Conservation (phyloP, 2,329 filamentous ascomycete species). For the Pseudohalonectria lignicola region DNA sequence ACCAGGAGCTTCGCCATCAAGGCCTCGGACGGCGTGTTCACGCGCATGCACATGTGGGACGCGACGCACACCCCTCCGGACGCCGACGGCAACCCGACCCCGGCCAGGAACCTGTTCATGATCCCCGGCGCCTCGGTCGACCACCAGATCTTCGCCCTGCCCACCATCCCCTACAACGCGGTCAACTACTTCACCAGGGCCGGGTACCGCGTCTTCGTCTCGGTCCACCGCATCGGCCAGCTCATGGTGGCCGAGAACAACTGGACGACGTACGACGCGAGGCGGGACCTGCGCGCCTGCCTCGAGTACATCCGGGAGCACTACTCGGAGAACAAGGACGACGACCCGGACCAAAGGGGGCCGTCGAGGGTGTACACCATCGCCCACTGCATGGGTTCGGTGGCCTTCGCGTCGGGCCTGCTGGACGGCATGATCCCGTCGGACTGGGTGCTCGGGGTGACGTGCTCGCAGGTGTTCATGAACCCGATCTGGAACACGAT, state of each 20-base stretch:
- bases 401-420: constrained; percentile 46
- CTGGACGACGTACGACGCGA: constrained; percentile 49
- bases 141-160: constrained; percentile 50
- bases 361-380: constrained; percentile 39
- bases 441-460: constrained; percentile 45
- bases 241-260: constrained; percentile 35
- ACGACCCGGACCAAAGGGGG: constrained; percentile 2
- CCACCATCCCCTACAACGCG: constrained; percentile 51
- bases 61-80: constrained; percentile 23
- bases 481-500: constrained; percentile 45
- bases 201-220: constrained; percentile 49
- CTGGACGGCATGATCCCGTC: constrained; percentile 49
- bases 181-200: constrained; percentile 51
- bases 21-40: constrained; percentile 39
- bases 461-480: constrained; percentile 52
- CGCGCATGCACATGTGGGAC: constrained; percentile 46
- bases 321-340: constrained; percentile 15
- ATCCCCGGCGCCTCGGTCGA: constrained; percentile 53
- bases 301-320: constrained; percentile 37
- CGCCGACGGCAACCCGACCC: constrained; percentile 12
- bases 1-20: constrained; percentile 29
- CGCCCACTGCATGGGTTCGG: constrained; percentile 53
- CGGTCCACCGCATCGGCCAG: constrained; percentile 46
- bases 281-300: constrained; percentile 46
- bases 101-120: constrained; percentile 43